Conservation (phyloP, 2,329 filamentous ascomycete species). For the Leptographium wingfieldii region DNA sequence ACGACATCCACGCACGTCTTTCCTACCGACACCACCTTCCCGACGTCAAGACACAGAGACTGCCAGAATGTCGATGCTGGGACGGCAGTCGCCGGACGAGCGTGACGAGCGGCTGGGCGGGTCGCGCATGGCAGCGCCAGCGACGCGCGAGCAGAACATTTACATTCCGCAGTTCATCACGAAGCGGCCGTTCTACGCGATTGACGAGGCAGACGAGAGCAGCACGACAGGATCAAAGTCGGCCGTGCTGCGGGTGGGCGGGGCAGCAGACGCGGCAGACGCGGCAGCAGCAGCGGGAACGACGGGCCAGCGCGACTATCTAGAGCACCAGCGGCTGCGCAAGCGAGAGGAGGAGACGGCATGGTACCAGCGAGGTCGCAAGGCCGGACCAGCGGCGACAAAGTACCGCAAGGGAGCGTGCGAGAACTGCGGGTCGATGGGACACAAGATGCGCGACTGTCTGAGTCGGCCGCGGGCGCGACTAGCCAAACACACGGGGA, state of each 20-base stretch:
- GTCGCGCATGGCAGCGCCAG: slow-evolving; percentile 9
- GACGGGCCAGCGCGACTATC: slow-evolving; percentile 47
- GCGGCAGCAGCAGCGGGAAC: background rate
- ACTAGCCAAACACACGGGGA: slow-evolving; percentile 84
- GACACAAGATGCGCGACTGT: slow-evolving; percentile 91
- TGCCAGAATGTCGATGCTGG: slow-evolving; percentile 11
- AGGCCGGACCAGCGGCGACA: slow-evolving; percentile 73
- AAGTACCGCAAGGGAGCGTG: slow-evolving; percentile 97
- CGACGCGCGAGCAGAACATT: slow-evolving; percentile 77
- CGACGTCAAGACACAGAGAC: background rate
- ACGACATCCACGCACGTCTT: background rate
- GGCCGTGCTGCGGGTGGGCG: slow-evolving; percentile 21
- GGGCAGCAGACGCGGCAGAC: background rate
- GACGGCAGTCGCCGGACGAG: slow-evolving; percentile 13
- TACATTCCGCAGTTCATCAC: slow-evolving; percentile 98
- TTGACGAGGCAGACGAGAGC: slow-evolving; percentile 39
- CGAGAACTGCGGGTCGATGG: slow-evolving; percentile 96
- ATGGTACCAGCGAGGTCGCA: slow-evolving; percentile 90
- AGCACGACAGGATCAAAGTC: slow-evolving; percentile 30
- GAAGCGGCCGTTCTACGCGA: slow-evolving; percentile 92
- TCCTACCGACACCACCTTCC: background rate
- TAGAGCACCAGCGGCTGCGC: slow-evolving; percentile 87
- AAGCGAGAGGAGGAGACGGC: slow-evolving; percentile 63
- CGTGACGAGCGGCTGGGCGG: slow-evolving; percentile 13
- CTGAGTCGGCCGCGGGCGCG: slow-evolving; percentile 76